A percentile compares a stretch with the other conserved stretches of the same genome.
phyloP scores from a whole-genome alignment of 75 land plant species.

The Pseudotsuga menziesii region DNA sequence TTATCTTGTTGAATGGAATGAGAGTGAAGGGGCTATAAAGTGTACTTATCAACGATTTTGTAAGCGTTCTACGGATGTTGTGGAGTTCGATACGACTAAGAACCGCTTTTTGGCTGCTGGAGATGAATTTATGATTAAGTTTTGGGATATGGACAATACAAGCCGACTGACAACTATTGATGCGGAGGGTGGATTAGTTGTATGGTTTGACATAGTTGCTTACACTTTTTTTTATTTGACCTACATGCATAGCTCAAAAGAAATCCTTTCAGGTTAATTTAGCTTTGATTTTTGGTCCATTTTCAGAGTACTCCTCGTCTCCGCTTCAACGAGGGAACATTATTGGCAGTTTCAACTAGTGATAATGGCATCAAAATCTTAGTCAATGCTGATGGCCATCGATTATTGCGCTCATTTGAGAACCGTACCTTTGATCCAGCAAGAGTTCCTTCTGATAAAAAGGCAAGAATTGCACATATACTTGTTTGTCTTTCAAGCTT shows the following conservation, averaged over 20 bases:
- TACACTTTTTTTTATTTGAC: constrained; percentile 5
- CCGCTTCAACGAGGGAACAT: constrained; percentile 77
- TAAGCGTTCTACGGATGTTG: constrained; percentile 63
- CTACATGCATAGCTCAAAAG: not conserved
- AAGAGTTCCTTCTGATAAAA: constrained; percentile 35
- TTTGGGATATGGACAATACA: constrained; percentile 87
- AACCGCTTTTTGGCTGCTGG: constrained; percentile 84
- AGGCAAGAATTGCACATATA: constrained; percentile 28
- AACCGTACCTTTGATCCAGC: constrained; percentile 51
- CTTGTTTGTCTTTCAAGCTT: constrained; percentile 1
- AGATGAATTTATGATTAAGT: constrained; percentile 77
- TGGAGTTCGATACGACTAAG: constrained; percentile 79
- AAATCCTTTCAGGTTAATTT: not conserved
- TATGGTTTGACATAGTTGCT: constrained; percentile 13
- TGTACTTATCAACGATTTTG: constrained; percentile 79
- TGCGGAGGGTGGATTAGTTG: constrained; percentile 88
- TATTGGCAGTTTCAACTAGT: constrained; percentile 77
- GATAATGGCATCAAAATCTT: constrained; percentile 80
- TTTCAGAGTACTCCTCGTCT: constrained; percentile 66
- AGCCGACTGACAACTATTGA: constrained; percentile 60
- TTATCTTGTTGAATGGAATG: constrained; percentile 88
- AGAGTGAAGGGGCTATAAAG: constrained; percentile 87
- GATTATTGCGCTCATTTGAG: constrained; percentile 56
- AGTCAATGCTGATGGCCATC: constrained; percentile 72
- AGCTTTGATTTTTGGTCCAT: not conserved